These are phyloP conservation scores for Russula ochroleuca DNA, from an alignment of 768 basidiomycete genomes.

Conservation along the genomic window DNA sequence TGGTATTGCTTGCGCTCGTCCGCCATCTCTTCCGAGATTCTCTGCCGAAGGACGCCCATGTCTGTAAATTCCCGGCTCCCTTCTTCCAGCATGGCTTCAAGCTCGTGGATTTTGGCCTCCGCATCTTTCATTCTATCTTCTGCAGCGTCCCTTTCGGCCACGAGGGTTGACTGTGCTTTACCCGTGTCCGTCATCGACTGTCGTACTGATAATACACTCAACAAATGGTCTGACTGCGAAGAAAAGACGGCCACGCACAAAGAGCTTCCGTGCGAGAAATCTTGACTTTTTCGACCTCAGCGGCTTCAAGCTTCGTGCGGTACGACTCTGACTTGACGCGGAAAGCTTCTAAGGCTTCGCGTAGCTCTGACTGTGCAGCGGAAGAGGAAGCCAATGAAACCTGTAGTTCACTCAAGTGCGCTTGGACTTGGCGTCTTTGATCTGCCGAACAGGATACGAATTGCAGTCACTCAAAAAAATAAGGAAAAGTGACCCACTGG, in stretches of 20 bases:
- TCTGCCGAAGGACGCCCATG: constrained; percentile 56
- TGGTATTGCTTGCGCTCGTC: constrained; percentile 74
- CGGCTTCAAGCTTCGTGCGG: constrained; percentile 57
- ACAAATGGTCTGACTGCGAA: neutral
- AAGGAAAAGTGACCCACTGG: constrained; percentile 40
- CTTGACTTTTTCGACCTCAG: constrained; percentile 65
- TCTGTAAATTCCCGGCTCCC: constrained; percentile 66
- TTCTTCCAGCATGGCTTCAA: constrained; percentile 61
- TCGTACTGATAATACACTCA: constrained; percentile 42
- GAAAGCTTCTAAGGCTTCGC: constrained; percentile 59
- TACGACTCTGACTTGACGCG: constrained; percentile 58
- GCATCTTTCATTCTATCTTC: constrained; percentile 48
- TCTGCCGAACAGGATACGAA: constrained; percentile 36
- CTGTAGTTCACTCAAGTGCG: constrained; percentile 59
- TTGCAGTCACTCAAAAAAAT: neutral
- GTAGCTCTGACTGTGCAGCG: constrained; percentile 61
- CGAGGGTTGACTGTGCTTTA: constrained; percentile 48
- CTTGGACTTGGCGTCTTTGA: constrained; percentile 54
- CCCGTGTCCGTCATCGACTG: constrained; percentile 60
- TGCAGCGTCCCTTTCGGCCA: constrained; percentile 49
- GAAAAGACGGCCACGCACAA: constrained; percentile 38
- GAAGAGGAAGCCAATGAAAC: constrained; percentile 54
- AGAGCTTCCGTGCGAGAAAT: constrained; percentile 59
- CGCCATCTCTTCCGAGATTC: constrained; percentile 71
- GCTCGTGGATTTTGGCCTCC: constrained; percentile 51